Evolutionary conservation across 176 grass and related monocot species (phyloP).

Genomic region (Oryza coarctata): DNA sequence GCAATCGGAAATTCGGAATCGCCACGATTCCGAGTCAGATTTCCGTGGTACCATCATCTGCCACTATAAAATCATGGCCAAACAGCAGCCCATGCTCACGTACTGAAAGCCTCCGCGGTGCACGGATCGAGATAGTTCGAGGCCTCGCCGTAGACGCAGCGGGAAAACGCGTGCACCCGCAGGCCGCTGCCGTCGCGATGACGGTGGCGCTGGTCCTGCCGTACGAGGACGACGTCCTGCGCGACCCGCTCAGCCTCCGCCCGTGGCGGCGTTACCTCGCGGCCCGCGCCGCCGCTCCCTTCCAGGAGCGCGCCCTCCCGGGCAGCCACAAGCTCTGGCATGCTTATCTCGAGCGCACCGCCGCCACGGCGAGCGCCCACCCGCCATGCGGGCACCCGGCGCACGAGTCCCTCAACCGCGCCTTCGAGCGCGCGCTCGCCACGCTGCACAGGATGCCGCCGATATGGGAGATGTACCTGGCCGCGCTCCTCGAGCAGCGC

Average conservation of each 20-base stretch:
- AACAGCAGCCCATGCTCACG: too few relatives aligned
- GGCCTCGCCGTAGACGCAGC: too few relatives aligned
- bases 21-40: neutral
- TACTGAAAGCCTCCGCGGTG: too few relatives aligned
- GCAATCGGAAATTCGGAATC: neutral
- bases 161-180: too few relatives aligned
- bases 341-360: constrained; percentile 65
- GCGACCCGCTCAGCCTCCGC: constrained; percentile 66
- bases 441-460: constrained; percentile 86
- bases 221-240: constrained; percentile 82
- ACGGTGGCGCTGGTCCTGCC: neutral
- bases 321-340: constrained; percentile 84
- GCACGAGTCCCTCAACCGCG: constrained; percentile 73
- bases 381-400: constrained; percentile 49
- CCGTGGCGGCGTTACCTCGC: constrained; percentile 78
- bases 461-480: constrained; percentile 67
- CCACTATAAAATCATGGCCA: too few relatives aligned
- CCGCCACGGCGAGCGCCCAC: constrained; percentile 52
- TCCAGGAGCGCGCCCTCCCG: constrained; percentile 66
- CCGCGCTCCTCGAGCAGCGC: constrained; percentile 63
- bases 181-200: neutral
- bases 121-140: too few relatives aligned
- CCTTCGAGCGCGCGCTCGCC: constrained; percentile 75
- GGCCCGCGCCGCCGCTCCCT: constrained; percentile 61
- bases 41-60: too few relatives aligned